Evolutionary conservation across 2,329 filamentous ascomycete species (phyloP), one percentile per base, ranked within the genome.

Genomic region (Colletotrichum chrysophilum): DNA sequence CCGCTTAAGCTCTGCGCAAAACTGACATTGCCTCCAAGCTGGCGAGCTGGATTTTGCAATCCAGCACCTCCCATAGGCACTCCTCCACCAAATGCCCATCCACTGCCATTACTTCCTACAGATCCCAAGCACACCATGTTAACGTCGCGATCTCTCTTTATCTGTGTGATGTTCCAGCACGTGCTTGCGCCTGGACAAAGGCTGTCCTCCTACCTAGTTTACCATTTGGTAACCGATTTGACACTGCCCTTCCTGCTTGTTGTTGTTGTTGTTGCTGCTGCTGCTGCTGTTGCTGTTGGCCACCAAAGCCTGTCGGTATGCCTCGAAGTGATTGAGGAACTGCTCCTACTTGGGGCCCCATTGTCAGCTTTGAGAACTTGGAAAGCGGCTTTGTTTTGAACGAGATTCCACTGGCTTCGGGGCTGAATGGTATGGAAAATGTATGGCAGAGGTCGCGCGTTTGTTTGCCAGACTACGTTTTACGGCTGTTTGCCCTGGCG

Each of bases 1-100:
- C 90, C 90, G 80, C 89, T 89, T 80, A 93, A 85, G 81, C 91
- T 93, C 82, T 93, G 92, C 65, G 92, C 91, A 84, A 93, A 93
- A 83, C 91, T 93, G 75, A 92, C 86, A 82, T 89, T 92, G 79
- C 91, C 87, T 77, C 89, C 88, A 80, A 91, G 84, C 85, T 91
- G 88, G 80, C 90, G 87, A 70, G 86, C 83, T 66, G 88, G 86
- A 78, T 87, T 91, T 80, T 88, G 90, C 73, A 92, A 86, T 58
- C 87, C 86, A 80, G 87, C 88, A 79, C 86, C 85, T 74, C 90
- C 89, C 89, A 93, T 92, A 30, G 91, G 91, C 80, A 92, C 87
- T 79, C 88, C 90, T 73, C 88, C 89, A 76, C 91, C 90, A 84
- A 93, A 93, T 14, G 89, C 89, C 92, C 92, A 93, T 77, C 90